Base-by-base conservation (phyloP, 2,329 filamentous ascomycete species). In the Aspergillus calidoustus region DNA sequence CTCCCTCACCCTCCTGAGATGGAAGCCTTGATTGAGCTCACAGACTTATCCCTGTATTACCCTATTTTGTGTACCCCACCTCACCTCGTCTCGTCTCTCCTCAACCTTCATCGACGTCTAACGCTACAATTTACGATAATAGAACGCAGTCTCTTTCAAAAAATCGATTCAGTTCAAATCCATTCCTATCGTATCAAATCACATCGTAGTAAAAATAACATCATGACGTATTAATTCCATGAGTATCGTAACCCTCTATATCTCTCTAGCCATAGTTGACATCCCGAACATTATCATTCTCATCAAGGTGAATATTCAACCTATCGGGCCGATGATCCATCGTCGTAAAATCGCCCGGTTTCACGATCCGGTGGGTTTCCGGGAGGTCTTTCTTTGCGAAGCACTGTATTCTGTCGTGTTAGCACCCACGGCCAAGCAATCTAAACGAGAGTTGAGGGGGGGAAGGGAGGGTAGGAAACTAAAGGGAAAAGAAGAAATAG, bases 1-100 rank as follows among this genome's bases (percentile, higher is more conserved):
- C 72, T 91, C 89, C 3, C 82, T 93, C 51, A 91, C 88, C 3
- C 77, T 93, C 76, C 73, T 93, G 68, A 80, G 83, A 66, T 86
- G 83, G 83, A 83, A 83, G 71, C 65, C 68, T 25, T 64, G 53
- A 38, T 71, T 70, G 66, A 64, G 57, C 41, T 9, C 41, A n/a
- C 3, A 11, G 3, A 25, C 34, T 49, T 19, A 22, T 4, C 3
- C 8, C 9, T 17, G 46, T 28, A 7, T 19, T 19, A 19, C 19
- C 19, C 49, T 28, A 11, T 54, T 17, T 25, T 44, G 25, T 19
- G 19, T 19, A 19, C 34, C 25, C 19, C 7, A 38, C 11, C 22
- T 28, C 25, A 28, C 25, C 25, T 46, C 28, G 23, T 28, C 25
- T 23, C 38, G 25, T 22, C 25, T 48, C 43, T 34, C 31, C 34